phyloP scores from a whole-genome alignment of 2,329 filamentous ascomycete genomes.

The Pseudopyrenochaeta lycopersici region DNA sequence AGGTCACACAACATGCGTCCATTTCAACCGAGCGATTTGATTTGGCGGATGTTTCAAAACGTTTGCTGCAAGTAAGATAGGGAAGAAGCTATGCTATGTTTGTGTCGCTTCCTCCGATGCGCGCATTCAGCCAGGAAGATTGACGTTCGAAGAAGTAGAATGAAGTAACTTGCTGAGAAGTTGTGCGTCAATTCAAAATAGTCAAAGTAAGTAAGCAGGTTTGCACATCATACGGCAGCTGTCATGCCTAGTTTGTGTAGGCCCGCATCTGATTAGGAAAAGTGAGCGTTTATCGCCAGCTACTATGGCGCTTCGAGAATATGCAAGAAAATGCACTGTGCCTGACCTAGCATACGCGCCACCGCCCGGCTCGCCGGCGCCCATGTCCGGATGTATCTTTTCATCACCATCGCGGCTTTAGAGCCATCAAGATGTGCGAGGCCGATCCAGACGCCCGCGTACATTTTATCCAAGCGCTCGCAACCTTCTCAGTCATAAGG shows the following conservation, averaged over 20 bases:
- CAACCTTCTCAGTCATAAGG: slow-evolving; percentile 5
- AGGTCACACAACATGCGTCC: slow-evolving; percentile 14
- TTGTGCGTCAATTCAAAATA: too few species aligned
- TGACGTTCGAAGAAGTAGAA: background rate
- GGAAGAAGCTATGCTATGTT: slow-evolving; percentile 4
- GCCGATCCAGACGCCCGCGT: slow-evolving; percentile 6
- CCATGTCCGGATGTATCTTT: slow-evolving; percentile 13
- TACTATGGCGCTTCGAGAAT: slow-evolving; percentile 12
- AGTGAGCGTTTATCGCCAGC: background rate
- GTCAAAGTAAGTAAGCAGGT: background rate
- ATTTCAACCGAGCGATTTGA: slow-evolving; percentile 10
- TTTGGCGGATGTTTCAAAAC: slow-evolving; percentile 43
- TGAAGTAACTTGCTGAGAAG: background rate
- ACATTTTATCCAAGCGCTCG: slow-evolving; percentile 20
- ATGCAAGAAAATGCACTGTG: slow-evolving; percentile 7
- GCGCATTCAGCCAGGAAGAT: background rate
- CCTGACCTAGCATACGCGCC: slow-evolving; percentile 4
- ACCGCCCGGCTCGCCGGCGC: slow-evolving; percentile 11
- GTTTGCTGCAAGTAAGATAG: slow-evolving; percentile 26
- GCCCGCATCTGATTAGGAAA: background rate
- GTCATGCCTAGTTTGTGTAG: background rate
- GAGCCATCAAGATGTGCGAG: slow-evolving; percentile 8
- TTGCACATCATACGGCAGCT: background rate
- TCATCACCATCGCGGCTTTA: slow-evolving; percentile 12
- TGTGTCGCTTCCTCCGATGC: slow-evolving; percentile 6